Base-by-base conservation (phyloP, 306 rosid genomes). In the Prunus padus region DNA sequence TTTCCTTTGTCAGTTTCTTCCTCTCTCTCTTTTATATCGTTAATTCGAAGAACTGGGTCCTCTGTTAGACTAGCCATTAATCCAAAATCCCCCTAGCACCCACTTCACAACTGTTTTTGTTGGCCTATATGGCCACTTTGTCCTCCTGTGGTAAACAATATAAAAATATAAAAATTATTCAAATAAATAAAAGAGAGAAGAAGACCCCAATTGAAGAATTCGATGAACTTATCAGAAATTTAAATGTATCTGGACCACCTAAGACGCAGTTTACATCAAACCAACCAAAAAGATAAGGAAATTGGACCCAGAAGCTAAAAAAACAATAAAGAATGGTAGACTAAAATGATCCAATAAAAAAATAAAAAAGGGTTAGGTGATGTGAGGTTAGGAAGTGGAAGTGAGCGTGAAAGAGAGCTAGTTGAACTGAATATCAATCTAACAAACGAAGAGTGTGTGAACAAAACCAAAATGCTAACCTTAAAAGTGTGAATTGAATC, bases 51-150 rank as follows among this genome's bases (percentile, higher is more conserved):
- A 84, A 73, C 68, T 73, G 77, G 79, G 76, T 80, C 83, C 30
- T 85, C 84, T 50, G 54, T 74, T 33, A 68, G 78, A 22, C 87
- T 77, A 80, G 89, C 97, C 99, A 95, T 88, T 80, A 82, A 68
- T 77, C 82, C 82, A 76, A 75, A 83, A 72, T 65, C 56, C 61
- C 65, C 31, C 77, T 68, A 78, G 72, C 54, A 74, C 77, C 77
- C 91, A 85, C 82, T 85, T 76, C 86, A 80, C 85, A 84, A 77
- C 79, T 31, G 14, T 56, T 70, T 74, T 64, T 77, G 18, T 77
- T 78, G 62, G 64, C 81, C 82, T 57, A 22, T 47, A 23, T 77
- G 82, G 45, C 4, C 47, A 37, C 25, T 18, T 54, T 54, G 49
- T 37, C 80, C 79, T 51, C 72, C 59, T 65, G 30, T 13, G 25